Conservation (phyloP, 2,329 filamentous ascomycete genomes). For the Aureobasidium zeae region DNA sequence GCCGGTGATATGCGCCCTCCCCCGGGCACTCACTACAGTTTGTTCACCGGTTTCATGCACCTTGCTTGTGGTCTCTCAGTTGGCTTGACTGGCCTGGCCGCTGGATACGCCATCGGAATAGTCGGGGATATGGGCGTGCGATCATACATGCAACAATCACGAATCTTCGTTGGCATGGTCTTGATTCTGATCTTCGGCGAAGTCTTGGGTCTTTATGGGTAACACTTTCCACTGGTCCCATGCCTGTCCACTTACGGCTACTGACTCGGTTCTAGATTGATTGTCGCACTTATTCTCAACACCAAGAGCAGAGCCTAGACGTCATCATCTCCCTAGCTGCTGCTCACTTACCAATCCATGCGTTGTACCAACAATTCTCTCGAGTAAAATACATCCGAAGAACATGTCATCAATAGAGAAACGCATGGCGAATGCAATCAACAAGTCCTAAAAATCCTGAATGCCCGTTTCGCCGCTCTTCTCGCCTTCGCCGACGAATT, state of each 20-base stretch:
- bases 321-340: background rate
- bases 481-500: slow-evolving; percentile 27
- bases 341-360: background rate
- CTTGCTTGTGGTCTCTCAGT: slow-evolving; percentile 84
- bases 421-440: background rate
- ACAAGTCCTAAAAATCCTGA: slow-evolving; percentile 34
- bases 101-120: slow-evolving; percentile 91
- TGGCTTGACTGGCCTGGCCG: slow-evolving; percentile 82
- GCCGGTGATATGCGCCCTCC: slow-evolving; percentile 77
- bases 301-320: slow-evolving; percentile 60
- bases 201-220: slow-evolving; percentile 95
- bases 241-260: background rate
- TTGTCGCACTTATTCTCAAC: slow-evolving; percentile 88
- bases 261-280: slow-evolving; percentile 50
- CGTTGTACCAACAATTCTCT: slow-evolving; percentile 11
- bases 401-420: slow-evolving; percentile 10
- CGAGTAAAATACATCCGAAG: slow-evolving; percentile 6
- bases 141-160: slow-evolving; percentile 90
- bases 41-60: slow-evolving; percentile 92
- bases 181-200: slow-evolving; percentile 97
- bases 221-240: slow-evolving; percentile 29
- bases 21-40: slow-evolving; percentile 58
- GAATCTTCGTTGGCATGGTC: slow-evolving; percentile 97
- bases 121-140: slow-evolving; percentile 90
- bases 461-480: slow-evolving; percentile 39